Evolutionary conservation across 805 yeast genomes (phyloP).

Genomic region (Jamesozyma lodderae): DNA sequence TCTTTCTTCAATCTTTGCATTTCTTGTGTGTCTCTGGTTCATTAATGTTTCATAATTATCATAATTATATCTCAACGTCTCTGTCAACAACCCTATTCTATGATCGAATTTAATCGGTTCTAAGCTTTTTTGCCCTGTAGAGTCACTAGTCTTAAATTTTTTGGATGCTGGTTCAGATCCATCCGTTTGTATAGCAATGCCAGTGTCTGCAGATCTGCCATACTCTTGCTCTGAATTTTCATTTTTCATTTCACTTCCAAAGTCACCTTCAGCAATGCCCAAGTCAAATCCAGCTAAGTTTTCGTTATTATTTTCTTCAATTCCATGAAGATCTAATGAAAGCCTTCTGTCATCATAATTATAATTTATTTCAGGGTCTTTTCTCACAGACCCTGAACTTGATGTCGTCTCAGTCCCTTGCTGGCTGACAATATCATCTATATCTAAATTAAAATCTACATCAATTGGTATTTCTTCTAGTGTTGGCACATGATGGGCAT

Average conservation of each 20-base stretch:
- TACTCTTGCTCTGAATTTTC: slow-evolving; percentile 4
- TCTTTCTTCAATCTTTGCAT: not conserved
- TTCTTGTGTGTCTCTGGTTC: slow-evolving; percentile 9
- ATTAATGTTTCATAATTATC: slow-evolving; percentile 16
- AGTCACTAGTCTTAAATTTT: not conserved
- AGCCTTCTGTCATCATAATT: not conserved
- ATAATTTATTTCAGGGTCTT: not conserved
- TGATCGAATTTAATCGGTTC: slow-evolving; percentile 17
- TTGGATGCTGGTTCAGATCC: too few relatives aligned
- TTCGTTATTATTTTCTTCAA: not conserved
- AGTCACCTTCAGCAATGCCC: slow-evolving; percentile 4
- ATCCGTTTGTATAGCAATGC: not conserved
- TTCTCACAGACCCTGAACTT: slow-evolving; percentile 5
- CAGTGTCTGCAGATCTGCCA: too few relatives aligned
- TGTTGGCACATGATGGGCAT: slow-evolving; percentile 1
- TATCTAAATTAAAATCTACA: slow-evolving; percentile 23
- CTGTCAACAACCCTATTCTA: slow-evolving; percentile 21
- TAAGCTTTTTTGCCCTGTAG: too few relatives aligned
- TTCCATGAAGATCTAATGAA: not conserved
- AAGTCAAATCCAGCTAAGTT: slow-evolving; percentile 9
- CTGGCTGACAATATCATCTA: slow-evolving; percentile 24
- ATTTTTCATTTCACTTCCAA: not conserved
- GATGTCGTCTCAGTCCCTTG: slow-evolving; percentile 16
- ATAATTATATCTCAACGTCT: slow-evolving; percentile 17
- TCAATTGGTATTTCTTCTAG: slow-evolving; percentile 15